A percentile compares a stretch with the other conserved stretches of the same genome.
Conservation (phyloP, 805 yeast genomes). For the Millerozyma miso region DNA sequence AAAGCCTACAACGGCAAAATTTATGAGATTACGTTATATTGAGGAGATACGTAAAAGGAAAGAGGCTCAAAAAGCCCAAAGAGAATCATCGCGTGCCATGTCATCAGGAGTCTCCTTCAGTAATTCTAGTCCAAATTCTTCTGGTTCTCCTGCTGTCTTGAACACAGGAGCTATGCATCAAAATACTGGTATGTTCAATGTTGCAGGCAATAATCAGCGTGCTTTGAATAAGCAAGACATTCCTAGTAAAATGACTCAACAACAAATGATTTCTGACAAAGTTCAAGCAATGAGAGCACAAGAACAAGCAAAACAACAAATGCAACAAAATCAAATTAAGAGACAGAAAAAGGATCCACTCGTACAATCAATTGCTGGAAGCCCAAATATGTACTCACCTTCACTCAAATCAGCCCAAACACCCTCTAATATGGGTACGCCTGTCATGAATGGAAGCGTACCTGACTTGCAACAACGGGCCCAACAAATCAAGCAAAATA, state of each 20-base stretch:
- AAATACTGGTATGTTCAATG: neutral
- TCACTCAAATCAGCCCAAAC: constrained; percentile 10
- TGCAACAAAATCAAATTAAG: constrained; percentile 11
- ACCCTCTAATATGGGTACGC: constrained; percentile 11
- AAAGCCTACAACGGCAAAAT: constrained; percentile 51
- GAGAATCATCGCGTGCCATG: constrained; percentile 38
- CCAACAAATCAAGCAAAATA: constrained; percentile 9
- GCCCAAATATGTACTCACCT: constrained; percentile 11
- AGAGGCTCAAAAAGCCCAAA: constrained; percentile 39
- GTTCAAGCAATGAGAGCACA: constrained; percentile 12
- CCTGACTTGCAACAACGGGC: constrained; percentile 8
- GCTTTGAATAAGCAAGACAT: constrained; percentile 3
- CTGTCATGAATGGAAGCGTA: constrained; percentile 13
- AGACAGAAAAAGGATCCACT: constrained; percentile 14
- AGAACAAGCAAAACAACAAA: constrained; percentile 10
- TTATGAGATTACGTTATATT: constrained; percentile 80
- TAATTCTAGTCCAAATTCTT: neutral
- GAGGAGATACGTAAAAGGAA: constrained; percentile 78
- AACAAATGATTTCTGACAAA: constrained; percentile 7
- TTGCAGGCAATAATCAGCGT: neutral
- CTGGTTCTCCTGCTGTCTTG: neutral
- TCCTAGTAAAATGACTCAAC: constrained; percentile 3
- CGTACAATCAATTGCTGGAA: constrained; percentile 9
- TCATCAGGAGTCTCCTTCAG: constrained; percentile 16
- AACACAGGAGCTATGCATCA: neutral